Evolutionary conservation across 129 eudicot genomes (phyloP).

Genomic region (Gnaphalium uliginosum): DNA sequence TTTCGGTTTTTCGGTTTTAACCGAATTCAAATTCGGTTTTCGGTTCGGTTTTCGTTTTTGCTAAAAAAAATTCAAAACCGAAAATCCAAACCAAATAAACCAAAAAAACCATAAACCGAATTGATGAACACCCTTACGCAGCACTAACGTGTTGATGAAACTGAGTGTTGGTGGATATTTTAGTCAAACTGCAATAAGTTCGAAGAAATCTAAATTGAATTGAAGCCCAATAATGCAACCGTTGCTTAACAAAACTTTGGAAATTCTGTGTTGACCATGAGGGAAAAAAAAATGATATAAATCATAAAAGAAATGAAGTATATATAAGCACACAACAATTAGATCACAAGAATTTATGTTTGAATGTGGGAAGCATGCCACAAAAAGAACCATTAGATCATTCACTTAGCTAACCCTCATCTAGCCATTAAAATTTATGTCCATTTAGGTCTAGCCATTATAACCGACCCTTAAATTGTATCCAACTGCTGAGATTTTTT

Average conservation of each 20-base stretch:
- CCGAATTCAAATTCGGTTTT: too few species aligned
- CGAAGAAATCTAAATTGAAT: neutral
- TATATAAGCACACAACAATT: neutral
- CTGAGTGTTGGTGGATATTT: too few species aligned
- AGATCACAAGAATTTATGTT: neutral
- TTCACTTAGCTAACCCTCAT: neutral
- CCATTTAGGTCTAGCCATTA: conserved; percentile 5
- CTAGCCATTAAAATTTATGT: neutral
- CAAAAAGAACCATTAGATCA: neutral
- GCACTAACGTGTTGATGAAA: too few species aligned
- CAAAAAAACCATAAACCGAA: too few species aligned
- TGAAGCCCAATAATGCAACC: neutral
- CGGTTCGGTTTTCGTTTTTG: too few species aligned
- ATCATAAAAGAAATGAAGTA: neutral
- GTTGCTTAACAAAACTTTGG: neutral
- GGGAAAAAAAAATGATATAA: neutral
- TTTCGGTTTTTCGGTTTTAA: too few species aligned
- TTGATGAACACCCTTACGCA: too few species aligned
- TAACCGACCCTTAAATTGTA: neutral
- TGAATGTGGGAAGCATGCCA: neutral
- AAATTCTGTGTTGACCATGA: neutral
- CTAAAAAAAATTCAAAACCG: too few species aligned
- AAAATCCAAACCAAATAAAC: too few species aligned
- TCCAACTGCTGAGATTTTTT: neutral
- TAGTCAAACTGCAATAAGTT: neutral